A percentile compares a stretch with the other conserved stretches of the same genome.
Conservation (phyloP, 2,329 filamentous ascomycete genomes). For the Fusarium sp. region DNA sequence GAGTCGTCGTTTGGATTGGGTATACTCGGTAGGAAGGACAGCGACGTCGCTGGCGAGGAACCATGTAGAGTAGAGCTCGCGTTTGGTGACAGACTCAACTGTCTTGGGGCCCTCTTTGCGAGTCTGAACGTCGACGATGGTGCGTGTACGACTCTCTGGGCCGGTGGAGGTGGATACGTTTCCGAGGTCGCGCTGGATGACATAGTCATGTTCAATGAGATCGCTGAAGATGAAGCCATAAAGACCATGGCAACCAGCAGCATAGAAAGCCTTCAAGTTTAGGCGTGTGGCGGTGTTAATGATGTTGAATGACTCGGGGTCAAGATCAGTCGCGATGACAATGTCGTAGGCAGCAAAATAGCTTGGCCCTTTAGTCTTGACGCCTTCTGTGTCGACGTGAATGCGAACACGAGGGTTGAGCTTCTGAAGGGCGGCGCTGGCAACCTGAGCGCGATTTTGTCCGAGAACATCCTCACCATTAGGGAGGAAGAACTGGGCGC, state of each 20-base stretch:
- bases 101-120: conserved; percentile 75
- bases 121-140: conserved; percentile 76
- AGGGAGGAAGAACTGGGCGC: conserved; percentile 83
- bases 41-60: conserved; percentile 84
- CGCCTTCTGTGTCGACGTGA: conserved; percentile 73
- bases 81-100: conserved; percentile 89
- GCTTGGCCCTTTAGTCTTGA: conserved; percentile 73
- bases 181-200: conserved; percentile 84
- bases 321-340: conserved; percentile 89
- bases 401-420: conserved; percentile 91
- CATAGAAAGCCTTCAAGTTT: conserved; percentile 85
- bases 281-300: conserved; percentile 90
- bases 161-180: conserved; percentile 73
- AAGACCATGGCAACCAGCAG: conserved; percentile 85
- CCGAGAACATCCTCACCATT: conserved; percentile 75
- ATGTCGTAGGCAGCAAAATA: conserved; percentile 87
- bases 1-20: conserved; percentile 73
- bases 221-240: conserved; percentile 97
- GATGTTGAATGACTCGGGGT: conserved; percentile 76
- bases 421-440: conserved; percentile 79
- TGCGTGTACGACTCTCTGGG: conserved; percentile 81
- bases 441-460: conserved; percentile 85
- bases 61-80: conserved; percentile 89
- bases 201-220: conserved; percentile 88
- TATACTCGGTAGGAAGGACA: conserved; percentile 75